Percentiles rank a stretch among this genome's conserved stretches.
Evolutionary conservation across 1,284 basidiomycete genomes (phyloP).

Genomic region (Coniferiporia weirii): DNA sequence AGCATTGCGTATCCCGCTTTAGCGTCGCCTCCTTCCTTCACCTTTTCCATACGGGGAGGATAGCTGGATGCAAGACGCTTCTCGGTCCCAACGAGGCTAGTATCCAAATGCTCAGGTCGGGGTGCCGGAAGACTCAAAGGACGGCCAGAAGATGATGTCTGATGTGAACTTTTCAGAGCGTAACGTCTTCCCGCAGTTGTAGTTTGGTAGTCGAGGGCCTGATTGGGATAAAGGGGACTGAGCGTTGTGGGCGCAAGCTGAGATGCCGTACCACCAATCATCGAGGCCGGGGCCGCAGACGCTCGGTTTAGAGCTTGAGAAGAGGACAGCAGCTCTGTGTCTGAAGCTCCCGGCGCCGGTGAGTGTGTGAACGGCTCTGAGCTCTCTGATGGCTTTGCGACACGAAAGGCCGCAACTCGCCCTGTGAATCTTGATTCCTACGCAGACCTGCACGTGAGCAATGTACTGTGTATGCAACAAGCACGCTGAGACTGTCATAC

Average conservation of each 20-base stretch:
- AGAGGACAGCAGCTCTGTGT: neutral
- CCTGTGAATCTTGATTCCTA: conserved; percentile 18
- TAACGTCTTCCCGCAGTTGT: neutral
- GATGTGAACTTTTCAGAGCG: neutral
- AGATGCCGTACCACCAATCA: neutral
- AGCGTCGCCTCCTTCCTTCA: neutral
- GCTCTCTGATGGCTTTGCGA: conserved; percentile 15
- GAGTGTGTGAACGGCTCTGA: conserved; percentile 3
- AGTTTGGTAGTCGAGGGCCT: neutral
- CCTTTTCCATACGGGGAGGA: neutral
- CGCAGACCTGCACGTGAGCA: neutral
- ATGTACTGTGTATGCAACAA: neutral
- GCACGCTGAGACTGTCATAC: neutral
- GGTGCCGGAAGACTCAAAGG: too few relatives aligned
- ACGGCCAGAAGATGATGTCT: neutral
- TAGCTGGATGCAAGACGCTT: neutral
- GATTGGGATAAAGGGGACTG: neutral
- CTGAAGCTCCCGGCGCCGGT: neutral
- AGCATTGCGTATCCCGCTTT: neutral
- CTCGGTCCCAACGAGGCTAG: neutral
- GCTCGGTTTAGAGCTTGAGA: neutral
- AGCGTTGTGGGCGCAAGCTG: neutral
- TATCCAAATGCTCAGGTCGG: too few relatives aligned
- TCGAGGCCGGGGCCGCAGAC: neutral
- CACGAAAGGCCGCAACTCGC: conserved; percentile 18